phyloP scores from a whole-genome alignment of 352 stramenopile species.

The Phytophthora colocasiae region DNA sequence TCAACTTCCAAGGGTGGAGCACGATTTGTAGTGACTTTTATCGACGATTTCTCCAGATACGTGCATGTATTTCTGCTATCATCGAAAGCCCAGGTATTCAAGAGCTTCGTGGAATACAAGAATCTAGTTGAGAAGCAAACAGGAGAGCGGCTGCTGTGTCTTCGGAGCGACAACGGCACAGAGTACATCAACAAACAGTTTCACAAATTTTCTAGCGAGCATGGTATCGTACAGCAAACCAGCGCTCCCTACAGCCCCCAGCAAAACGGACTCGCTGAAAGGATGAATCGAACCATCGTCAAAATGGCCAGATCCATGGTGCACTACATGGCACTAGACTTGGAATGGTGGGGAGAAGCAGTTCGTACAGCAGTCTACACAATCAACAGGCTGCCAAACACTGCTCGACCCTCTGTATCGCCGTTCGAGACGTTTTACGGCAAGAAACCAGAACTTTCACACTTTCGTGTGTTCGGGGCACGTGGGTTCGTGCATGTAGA shows the following conservation, averaged over 20 bases:
- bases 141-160: neutral
- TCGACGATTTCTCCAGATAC: neutral
- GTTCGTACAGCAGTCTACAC: neutral
- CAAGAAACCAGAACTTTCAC: neutral
- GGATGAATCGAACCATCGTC: neutral
- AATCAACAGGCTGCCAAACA: neutral
- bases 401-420: neutral
- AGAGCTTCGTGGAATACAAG: neutral
- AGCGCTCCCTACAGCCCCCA: neutral
- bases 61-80: neutral
- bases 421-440: neutral
- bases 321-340: neutral
- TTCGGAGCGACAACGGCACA: neutral
- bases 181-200: neutral
- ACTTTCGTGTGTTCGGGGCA: neutral
- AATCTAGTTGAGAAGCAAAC: neutral
- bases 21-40: neutral
- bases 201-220: neutral
- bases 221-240: neutral
- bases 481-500: no score
- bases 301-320: neutral
- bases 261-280: neutral
- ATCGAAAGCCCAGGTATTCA: neutral
- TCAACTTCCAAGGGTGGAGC: neutral
- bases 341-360: neutral